A percentile compares a stretch with the other conserved stretches of the same genome.
These are phyloP conservation scores for Trifolium repens DNA, from an alignment of 306 rosid genomes.

Conservation along the genomic window DNA sequence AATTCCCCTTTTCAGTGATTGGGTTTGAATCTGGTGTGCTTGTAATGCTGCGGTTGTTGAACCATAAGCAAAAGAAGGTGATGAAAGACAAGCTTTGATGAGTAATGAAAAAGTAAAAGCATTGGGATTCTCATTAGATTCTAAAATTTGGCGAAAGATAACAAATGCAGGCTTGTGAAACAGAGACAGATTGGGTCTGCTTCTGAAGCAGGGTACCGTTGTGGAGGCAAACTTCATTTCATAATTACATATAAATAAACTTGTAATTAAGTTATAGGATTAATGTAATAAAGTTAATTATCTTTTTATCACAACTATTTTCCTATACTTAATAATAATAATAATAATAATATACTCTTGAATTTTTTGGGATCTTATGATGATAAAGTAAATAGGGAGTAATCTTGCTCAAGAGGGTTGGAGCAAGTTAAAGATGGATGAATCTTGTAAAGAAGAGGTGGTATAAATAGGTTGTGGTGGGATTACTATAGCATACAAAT, in stretches of 20 bases:
- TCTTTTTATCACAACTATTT: no score
- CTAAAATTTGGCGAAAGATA: conserved; percentile 56
- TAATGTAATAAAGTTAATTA: no score
- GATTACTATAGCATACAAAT: no score
- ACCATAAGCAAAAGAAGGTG: conserved; percentile 30
- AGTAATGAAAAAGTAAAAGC: conserved; percentile 64
- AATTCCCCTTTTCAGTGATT: conserved; percentile 52
- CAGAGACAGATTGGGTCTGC: conserved; percentile 37
- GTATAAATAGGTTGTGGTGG: no score
- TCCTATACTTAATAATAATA: no score
- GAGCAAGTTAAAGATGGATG: no score
- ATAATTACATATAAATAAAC: not conserved
- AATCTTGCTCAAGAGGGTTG: no score
- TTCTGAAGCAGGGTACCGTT: not conserved
- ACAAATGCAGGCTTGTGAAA: conserved; percentile 49
- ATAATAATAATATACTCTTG: no score
- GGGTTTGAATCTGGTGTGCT: conserved; percentile 63
- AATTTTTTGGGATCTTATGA: no score
- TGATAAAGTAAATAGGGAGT: no score
- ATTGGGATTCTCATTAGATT: conserved; percentile 46
- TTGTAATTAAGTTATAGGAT: no score
- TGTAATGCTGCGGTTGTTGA: conserved; percentile 38
- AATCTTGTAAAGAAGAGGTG: no score
- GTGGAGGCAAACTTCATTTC: conserved; percentile 26
- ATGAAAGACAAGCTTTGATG: conserved; percentile 58